Base-by-base conservation (phyloP, 495 filamentous ascomycete genomes). In the Pyrenopolyporus hunteri region DNA sequence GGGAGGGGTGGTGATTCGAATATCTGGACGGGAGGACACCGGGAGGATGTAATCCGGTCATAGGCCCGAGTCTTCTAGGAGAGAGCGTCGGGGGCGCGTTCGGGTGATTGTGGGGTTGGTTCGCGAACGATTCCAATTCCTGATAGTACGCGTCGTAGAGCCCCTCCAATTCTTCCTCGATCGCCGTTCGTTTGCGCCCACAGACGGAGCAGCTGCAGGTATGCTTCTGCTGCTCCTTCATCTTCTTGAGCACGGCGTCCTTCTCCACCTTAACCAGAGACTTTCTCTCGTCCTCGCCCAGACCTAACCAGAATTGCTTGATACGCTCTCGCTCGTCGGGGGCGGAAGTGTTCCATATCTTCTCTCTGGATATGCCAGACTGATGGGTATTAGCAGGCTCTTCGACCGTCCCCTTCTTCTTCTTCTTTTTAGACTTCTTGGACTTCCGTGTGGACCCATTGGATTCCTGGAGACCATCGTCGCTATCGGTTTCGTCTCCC, bases 191-290 rank as follows among this genome's bases (percentile, higher is more conserved):
- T 75, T 98, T 99, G 61, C 94, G 85, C 45, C 94, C 94, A 77
- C 94, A 99, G 32, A 98, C 93, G 4, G 90, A 96, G 68, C 94
- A 99, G 69, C 92, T 97, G 76, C 94, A 99, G 2, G 94, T 98
- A 70, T 98, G 94, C 74, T 97, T 98, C 73, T 99, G 94, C 75
- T 99, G 94, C 73, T 99, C 95, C 77, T 99, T 98, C 94, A 99
- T 99, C 77, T 99, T 99, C 64, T 90, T 90, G 47, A 99, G 75
- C 1, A 99, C 94, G 4, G 95, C 94, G 76, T 98, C 92, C 71
- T 99, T 99, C 76, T 99, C 94, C 8, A 99, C 92, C 73, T 96
- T 97, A 60, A 99, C 93, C 32, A 99, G 78, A 3, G 90, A 91
- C 59, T 93, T 91, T 46, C 94, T 87, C 57, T 99, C 93, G 37